Conservation (phyloP, 768 basidiomycete species). For the Lactarius psammicola region DNA sequence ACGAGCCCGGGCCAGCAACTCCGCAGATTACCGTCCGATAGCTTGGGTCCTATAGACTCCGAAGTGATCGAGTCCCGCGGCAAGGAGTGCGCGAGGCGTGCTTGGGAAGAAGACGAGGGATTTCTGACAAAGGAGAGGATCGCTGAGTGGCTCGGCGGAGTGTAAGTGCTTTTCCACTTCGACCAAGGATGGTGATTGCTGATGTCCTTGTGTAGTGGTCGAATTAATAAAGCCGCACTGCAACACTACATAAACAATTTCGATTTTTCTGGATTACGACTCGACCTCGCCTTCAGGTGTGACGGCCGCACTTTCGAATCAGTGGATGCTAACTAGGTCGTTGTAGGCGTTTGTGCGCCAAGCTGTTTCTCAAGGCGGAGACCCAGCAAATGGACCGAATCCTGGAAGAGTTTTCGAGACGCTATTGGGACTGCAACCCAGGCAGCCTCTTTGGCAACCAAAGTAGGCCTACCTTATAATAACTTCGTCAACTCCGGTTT, state of each 20-base stretch:
- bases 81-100: slow-evolving; percentile 69
- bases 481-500: slow-evolving; percentile 18
- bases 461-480: slow-evolving; percentile 49
- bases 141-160: slow-evolving; percentile 92
- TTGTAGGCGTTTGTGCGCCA: slow-evolving; percentile 78
- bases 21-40: slow-evolving; percentile 42
- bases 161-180: slow-evolving; percentile 58
- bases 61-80: slow-evolving; percentile 63
- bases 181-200: slow-evolving; percentile 5
- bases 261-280: slow-evolving; percentile 76
- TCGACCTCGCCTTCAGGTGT: slow-evolving; percentile 90
- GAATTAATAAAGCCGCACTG: slow-evolving; percentile 71
- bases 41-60: slow-evolving; percentile 41
- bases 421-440: slow-evolving; percentile 93
- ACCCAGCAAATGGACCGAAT: slow-evolving; percentile 98
- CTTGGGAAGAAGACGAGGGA: slow-evolving; percentile 82
- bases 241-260: slow-evolving; percentile 84
- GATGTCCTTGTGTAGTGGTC: slow-evolving; percentile 48
- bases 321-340: slow-evolving; percentile 2
- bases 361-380: slow-evolving; percentile 91
- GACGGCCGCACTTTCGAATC: slow-evolving; percentile 1
- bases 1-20: slow-evolving; percentile 48
- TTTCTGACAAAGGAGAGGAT: slow-evolving; percentile 89
- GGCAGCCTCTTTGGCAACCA: slow-evolving; percentile 76
- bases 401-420: slow-evolving; percentile 83